Base-by-base conservation (phyloP, 352 stramenopile species). In the Globisporangium heterothallicum region DNA sequence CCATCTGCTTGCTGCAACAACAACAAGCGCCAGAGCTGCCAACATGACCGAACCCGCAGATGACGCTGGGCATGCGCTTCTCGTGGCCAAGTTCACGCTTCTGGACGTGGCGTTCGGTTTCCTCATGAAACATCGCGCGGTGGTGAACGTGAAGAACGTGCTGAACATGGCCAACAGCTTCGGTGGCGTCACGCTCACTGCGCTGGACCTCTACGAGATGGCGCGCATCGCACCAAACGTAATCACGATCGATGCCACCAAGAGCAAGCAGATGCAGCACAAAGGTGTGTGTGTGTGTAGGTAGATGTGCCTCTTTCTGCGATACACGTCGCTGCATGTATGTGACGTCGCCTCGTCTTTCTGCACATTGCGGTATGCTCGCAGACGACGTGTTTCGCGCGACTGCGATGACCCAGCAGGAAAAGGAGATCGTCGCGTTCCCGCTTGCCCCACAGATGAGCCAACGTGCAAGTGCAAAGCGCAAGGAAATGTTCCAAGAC, bases 41-140 rank as follows among this genome's bases (percentile, higher is more conserved):
- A 54, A 26, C 3, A 18, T 6, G 4, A 14, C 26, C 19, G n/a
- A 3, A 50, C 22, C 14, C 13, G 7, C 30, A 42, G 27, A 56
- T 56, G 49, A 27, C 19, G 32, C 42, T 16, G 24, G 6, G 0
- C 1, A 24, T n/a, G 19, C 5, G 21, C 47, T 29, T 21, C 27
- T 78, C 36, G 51, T 58, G 24, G 45, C 38, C 53, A 69, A 88
- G 36, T 92, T 92, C 49, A 63, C 66, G 51, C 74, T 88, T 4
- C 51, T 92, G 25, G 78, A 92, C 45, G 76, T 74, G 14, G 66
- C 62, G 26, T 92, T 79, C 61, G 74, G 67, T 54, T 92, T 92
- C 64, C 60, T 89, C 9, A 63, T 64, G 29, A 78, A 70, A 35
- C 65, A 77, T 51, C 61, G 63, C 40, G 59, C 74, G 5, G 52